Percentiles rank a stretch among this genome's conserved stretches.
Evolutionary conservation across 2,329 filamentous ascomycete genomes (phyloP).

Genomic region (Fusarium tricinctum): DNA sequence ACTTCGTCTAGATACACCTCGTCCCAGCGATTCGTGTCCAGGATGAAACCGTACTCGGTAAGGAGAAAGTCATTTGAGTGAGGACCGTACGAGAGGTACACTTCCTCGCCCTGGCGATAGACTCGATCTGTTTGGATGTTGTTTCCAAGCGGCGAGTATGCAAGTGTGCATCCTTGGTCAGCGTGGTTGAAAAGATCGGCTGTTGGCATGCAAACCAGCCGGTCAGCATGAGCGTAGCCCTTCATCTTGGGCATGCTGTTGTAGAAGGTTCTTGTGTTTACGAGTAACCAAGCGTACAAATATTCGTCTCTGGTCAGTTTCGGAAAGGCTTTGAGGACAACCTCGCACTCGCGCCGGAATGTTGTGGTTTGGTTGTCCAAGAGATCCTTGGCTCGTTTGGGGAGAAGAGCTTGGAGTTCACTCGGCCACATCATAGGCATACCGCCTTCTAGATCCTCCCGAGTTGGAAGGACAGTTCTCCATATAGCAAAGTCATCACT

Average conservation of each 20-base stretch:
- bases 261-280: slow-evolving; percentile 75
- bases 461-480: slow-evolving; percentile 76
- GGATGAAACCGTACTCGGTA: slow-evolving; percentile 73
- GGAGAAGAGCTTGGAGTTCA: slow-evolving; percentile 62
- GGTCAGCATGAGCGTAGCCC: slow-evolving; percentile 64
- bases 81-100: slow-evolving; percentile 77
- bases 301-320: slow-evolving; percentile 59
- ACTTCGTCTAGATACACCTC: slow-evolving; percentile 64
- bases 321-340: slow-evolving; percentile 52
- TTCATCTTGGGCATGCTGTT: slow-evolving; percentile 63
- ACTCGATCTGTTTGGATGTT: slow-evolving; percentile 66
- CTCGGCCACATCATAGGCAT: slow-evolving; percentile 62
- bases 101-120: slow-evolving; percentile 72
- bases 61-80: slow-evolving; percentile 81
- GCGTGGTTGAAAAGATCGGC: slow-evolving; percentile 78
- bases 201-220: slow-evolving; percentile 78
- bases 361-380: slow-evolving; percentile 66
- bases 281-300: slow-evolving; percentile 69
- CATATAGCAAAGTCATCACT: slow-evolving; percentile 67
- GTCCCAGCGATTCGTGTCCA: slow-evolving; percentile 65
- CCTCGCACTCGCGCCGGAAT: slow-evolving; percentile 59
- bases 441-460: slow-evolving; percentile 66
- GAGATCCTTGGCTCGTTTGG: slow-evolving; percentile 59
- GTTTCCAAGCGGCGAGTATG: slow-evolving; percentile 64
- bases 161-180: slow-evolving; percentile 65